Evolutionary conservation across 225 moss, liverwort and hornwort genomes (phyloP).

Genomic region (Straminergon stramineum): DNA sequence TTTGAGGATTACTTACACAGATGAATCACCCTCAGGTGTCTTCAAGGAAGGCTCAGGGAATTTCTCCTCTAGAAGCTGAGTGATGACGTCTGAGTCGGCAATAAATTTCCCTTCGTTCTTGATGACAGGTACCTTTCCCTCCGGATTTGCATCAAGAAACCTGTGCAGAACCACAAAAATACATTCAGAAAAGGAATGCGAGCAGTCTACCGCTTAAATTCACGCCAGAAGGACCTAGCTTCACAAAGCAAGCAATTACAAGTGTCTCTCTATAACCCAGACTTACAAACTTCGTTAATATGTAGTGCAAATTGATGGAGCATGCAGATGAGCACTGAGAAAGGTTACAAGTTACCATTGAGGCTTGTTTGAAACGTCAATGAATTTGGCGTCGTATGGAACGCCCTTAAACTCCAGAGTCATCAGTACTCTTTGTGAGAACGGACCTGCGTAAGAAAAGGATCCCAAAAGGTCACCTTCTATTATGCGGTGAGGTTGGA

Average conservation of each 20-base stretch:
- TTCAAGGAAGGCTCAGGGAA: constrained; percentile 61
- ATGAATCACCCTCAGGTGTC: constrained; percentile 32
- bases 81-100: constrained; percentile 89
- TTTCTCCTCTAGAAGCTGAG: constrained; percentile 67
- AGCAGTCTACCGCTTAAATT: not conserved
- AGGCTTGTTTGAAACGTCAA: constrained; percentile 90
- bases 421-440: constrained; percentile 80
- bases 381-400: constrained; percentile 48
- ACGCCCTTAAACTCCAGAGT: constrained; percentile 77
- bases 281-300: not conserved
- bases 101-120: constrained; percentile 77
- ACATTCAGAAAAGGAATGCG: not conserved
- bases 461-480: not conserved
- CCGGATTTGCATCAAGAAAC: constrained; percentile 90
- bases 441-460: constrained; percentile 59
- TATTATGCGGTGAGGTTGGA: not conserved
- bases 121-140: constrained; percentile 92
- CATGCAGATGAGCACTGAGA: not conserved
- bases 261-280: not conserved
- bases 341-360: constrained; percentile 37
- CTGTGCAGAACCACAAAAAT: constrained; percentile 22
- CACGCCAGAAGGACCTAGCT: not conserved
- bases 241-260: not conserved
- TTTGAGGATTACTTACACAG: constrained; percentile 39
- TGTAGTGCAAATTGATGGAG: not conserved